Evolutionary conservation across 768 basidiomycete genomes (phyloP), one percentile per base, ranked within the genome.

Genomic region (Guyanaporus albipodus): DNA sequence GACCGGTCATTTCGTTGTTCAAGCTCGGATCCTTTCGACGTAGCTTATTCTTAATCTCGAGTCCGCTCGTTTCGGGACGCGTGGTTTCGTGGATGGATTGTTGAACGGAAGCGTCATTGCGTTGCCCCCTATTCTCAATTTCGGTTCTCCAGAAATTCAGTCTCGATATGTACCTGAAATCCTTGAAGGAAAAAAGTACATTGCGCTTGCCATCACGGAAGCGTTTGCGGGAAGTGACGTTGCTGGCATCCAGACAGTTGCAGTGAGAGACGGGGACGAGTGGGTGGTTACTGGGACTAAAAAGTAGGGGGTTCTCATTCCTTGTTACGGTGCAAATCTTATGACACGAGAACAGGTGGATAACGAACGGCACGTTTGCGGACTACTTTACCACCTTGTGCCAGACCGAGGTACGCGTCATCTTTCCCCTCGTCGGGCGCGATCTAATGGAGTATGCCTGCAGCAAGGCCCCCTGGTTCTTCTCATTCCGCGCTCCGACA

Each of bases 201-300:
- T 96, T 53, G 86, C 84, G 8, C 73, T 98, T 27, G 95, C 95
- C 8, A 91, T 98, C 59, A 86, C 83, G 37, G 95, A 98, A 68
- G 91, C 94, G 0, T 95, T 94, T 55, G 94, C 92, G 3, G 89
- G 89, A 15, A 88, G 86, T 55, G 89, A 92, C 55, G 90, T 92
- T 3, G 67, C 79, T 40, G 91, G 93, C 3, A 58, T 94, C 28
- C 91, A 81, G 73, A 97, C 86, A 47, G 86, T 83, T 1, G 94
- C 94, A 1, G 78, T 80, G 46, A 80, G 81, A 46, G 91, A 95
- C 57, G 94, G 91, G 1, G 82, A 88, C 54, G 70, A 83, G 33
- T 95, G 87, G 85, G 76, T 92, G 11, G 83, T 97, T 52, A 90
- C 84, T 33, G 95, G 95, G 15, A 93, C 91, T 6, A 97, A 97